Percentiles rank a stretch among this genome's conserved stretches.
phyloP scores from a whole-genome alignment of 257 asterid genomes.

The Buddleja alternifolia region DNA sequence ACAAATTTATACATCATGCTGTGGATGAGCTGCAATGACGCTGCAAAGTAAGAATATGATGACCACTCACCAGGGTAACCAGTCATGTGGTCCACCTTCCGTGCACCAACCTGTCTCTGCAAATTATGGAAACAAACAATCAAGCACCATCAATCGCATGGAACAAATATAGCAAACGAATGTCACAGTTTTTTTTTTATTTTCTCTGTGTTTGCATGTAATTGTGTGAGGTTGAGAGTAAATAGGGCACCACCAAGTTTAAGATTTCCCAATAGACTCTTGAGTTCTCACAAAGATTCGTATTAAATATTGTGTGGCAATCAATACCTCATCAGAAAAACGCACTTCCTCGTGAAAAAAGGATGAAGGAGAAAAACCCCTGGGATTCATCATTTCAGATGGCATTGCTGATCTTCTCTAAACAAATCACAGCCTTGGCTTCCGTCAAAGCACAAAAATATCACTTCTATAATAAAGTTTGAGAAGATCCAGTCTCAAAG shows the following conservation, averaged over 20 bases:
- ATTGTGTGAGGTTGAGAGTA: not conserved
- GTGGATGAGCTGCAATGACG: conserved; percentile 1
- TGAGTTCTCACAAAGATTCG: conserved; percentile 2
- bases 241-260: not conserved
- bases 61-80: conserved; percentile 67
- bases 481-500: conserved; percentile 39
- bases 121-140: conserved; percentile 34
- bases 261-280: not conserved
- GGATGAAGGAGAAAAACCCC: conserved; percentile 74
- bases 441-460: conserved; percentile 36
- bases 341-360: conserved; percentile 67
- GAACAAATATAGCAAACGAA: conserved; percentile 21
- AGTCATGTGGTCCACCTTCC: conserved; percentile 66
- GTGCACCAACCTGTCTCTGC: conserved; percentile 73
- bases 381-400: conserved; percentile 59
- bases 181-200: not conserved
- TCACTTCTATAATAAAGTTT: conserved; percentile 28
- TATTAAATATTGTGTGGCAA: conserved; percentile 8
- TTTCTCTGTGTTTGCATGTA: not conserved
- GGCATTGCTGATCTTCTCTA: conserved; percentile 43
- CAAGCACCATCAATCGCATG: conserved; percentile 28
- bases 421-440: conserved; percentile 34
- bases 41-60: conserved; percentile 23
- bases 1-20: not conserved
- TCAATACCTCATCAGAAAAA: conserved; percentile 66